Evolutionary conservation across 768 basidiomycete species (phyloP).

Genomic region (Hydnomerulius pinastri): DNA sequence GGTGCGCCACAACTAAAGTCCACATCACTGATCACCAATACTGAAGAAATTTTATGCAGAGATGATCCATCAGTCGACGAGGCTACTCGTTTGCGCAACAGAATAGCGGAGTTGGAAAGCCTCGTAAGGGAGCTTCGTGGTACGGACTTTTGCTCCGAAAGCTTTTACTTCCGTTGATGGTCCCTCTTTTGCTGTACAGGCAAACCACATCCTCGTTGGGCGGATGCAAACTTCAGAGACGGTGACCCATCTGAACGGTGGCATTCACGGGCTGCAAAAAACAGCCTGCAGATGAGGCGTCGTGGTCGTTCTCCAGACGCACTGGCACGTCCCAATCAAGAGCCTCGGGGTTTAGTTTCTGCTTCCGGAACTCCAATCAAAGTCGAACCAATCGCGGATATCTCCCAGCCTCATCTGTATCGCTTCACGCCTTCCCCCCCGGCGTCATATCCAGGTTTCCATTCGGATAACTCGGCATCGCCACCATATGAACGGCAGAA

Average conservation of each 20-base stretch:
- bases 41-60: constrained; percentile 38
- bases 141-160: constrained; percentile 32
- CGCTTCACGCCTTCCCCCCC: constrained; percentile 69
- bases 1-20: constrained; percentile 42
- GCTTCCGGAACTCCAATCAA: constrained; percentile 64
- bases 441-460: constrained; percentile 54
- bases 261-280: constrained; percentile 82
- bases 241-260: constrained; percentile 83
- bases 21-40: background rate
- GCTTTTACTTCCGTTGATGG: constrained; percentile 11
- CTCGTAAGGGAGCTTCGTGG: constrained; percentile 87
- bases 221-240: constrained; percentile 75
- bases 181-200: constrained; percentile 42
- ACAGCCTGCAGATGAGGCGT: constrained; percentile 47
- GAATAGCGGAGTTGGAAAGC: constrained; percentile 92
- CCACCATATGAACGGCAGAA: constrained; percentile 36
- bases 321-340: constrained; percentile 34
- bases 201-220: constrained; percentile 88
- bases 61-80: constrained; percentile 90
- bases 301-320: constrained; percentile 39
- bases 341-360: constrained; percentile 42
- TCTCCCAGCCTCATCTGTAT: constrained; percentile 55
- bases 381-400: constrained; percentile 58
- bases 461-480: constrained; percentile 43
- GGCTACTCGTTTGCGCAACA: constrained; percentile 77